Conservation (phyloP, 495 filamentous ascomycete species). For the Pseudevernia furfuracea region DNA sequence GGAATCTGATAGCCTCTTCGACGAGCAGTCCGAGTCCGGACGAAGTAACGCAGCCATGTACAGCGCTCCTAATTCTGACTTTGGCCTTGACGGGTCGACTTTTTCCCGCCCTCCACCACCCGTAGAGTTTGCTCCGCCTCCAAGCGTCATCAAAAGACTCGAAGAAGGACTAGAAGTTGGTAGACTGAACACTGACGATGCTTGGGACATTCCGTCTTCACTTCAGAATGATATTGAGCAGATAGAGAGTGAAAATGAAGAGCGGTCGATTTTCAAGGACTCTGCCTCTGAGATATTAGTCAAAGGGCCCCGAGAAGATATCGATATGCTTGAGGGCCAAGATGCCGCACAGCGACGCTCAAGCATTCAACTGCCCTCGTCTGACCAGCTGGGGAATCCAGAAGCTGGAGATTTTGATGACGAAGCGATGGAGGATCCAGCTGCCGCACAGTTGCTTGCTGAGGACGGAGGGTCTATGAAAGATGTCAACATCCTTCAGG, state of each 20-base stretch:
- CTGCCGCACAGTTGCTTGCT: neutral
- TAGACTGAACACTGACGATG: neutral
- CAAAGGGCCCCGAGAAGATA: neutral
- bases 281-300: neutral
- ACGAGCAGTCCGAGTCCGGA: neutral
- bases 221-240: conserved; percentile 28
- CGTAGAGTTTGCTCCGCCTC: neutral
- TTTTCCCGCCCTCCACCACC: conserved; percentile 5
- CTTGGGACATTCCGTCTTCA: neutral
- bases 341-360: neutral
- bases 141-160: neutral
- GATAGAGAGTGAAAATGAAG: neutral
- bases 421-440: neutral
- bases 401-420: neutral
- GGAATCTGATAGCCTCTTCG: neutral
- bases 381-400: neutral
- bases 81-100: conserved; percentile 13
- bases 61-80: conserved; percentile 4
- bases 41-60: conserved; percentile 2
- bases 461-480: neutral
- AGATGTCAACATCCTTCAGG: neutral
- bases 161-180: neutral
- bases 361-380: neutral
- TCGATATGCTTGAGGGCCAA: neutral
- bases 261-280: conserved; percentile 2